A percentile compares a stretch with the other conserved stretches of the same genome.
phyloP scores from a whole-genome alignment of 495 filamentous ascomycete species.

The Trichoderma reesei region DNA sequence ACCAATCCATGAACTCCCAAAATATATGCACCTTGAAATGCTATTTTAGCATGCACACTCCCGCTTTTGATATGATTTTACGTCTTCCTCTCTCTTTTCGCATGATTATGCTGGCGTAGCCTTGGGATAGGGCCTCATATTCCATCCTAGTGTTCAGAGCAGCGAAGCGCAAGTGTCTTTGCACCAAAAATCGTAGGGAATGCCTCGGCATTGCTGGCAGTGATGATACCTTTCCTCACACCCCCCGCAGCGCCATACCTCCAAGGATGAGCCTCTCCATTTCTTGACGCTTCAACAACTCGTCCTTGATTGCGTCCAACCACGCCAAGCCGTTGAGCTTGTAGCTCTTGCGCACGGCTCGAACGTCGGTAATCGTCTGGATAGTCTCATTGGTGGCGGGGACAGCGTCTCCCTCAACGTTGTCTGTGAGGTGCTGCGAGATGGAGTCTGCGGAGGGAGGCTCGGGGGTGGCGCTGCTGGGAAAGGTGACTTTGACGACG shows the following conservation, averaged over 20 bases:
- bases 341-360: constrained; percentile 71
- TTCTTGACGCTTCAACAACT: constrained; percentile 31
- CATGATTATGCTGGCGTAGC: no score
- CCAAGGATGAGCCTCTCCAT: constrained; percentile 56
- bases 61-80: no score
- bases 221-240: constrained; percentile 19
- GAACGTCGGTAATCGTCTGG: constrained; percentile 48
- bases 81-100: no score
- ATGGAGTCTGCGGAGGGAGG: constrained; percentile 44
- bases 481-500: constrained; percentile 56
- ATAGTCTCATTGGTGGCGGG: constrained; percentile 57
- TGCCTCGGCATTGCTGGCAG: not conserved
- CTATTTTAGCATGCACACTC: not conserved
- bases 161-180: not conserved
- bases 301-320: constrained; percentile 25
- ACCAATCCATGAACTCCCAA: not conserved
- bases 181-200: not conserved
- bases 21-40: not conserved
- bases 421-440: constrained; percentile 47
- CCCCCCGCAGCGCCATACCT: constrained; percentile 62
- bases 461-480: constrained; percentile 13
- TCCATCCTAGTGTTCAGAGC: no score
- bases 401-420: constrained; percentile 53
- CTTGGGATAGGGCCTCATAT: no score
- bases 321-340: constrained; percentile 53